phyloP scores from a whole-genome alignment of 352 stramenopile genomes.

The Thraustochytrium striatum region DNA sequence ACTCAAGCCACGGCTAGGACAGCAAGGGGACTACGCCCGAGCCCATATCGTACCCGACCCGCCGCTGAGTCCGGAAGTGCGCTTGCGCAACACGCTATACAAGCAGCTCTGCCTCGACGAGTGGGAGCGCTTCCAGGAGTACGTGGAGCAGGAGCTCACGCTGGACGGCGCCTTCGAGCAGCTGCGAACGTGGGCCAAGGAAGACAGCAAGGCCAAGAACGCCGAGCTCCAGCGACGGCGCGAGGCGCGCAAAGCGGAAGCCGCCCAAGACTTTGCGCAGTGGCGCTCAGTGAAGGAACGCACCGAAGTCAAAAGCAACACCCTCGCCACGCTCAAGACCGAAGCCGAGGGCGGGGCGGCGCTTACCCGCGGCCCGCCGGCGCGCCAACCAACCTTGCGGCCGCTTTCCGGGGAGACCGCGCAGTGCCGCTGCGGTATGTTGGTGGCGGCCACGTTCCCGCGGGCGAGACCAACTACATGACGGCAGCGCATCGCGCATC shows the following conservation, averaged over 20 bases:
- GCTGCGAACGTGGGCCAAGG: neutral
- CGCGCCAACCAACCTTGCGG: neutral
- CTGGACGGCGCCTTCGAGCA: neutral
- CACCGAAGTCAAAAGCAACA: neutral
- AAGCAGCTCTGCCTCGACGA: slow-evolving; percentile 33
- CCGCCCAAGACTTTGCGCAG: slow-evolving; percentile 21
- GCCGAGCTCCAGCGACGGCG: neutral
- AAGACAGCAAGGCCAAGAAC: neutral
- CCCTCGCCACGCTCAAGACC: neutral
- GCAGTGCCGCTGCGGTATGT: slow-evolving; percentile 25
- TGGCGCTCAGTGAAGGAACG: slow-evolving; percentile 25
- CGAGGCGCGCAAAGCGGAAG: slow-evolving; percentile 1
- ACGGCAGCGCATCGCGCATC: slow-evolving; percentile 13
- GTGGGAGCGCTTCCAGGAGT: neutral
- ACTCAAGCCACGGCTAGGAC: neutral
- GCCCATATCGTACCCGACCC: slow-evolving; percentile 34
- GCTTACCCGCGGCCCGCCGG: slow-evolving; percentile 17
- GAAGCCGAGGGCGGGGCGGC: neutral
- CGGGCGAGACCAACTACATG: slow-evolving; percentile 32
- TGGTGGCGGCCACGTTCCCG: neutral
- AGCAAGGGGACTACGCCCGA: slow-evolving; percentile 31
- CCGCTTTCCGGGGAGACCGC: neutral
- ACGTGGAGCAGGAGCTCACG: neutral
- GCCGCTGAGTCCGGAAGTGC: neutral
- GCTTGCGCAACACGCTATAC: slow-evolving; percentile 17